Conservation (phyloP, 495 filamentous ascomycete genomes). For the Penicillium herquei region DNA sequence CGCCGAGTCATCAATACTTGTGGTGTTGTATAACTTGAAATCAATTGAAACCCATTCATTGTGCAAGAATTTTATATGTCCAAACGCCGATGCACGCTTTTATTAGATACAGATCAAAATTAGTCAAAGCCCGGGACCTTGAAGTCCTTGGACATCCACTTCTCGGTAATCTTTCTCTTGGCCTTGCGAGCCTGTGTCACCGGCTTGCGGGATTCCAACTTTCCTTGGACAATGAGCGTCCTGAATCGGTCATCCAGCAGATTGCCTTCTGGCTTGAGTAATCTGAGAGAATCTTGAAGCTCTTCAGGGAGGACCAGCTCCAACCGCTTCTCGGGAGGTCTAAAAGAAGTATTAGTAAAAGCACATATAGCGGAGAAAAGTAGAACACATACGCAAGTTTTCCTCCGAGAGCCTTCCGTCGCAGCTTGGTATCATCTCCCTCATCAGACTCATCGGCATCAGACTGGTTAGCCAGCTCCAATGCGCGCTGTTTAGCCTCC, state of each 20-base stretch:
- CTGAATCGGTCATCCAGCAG: constrained; percentile 88
- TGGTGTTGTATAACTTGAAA: neutral
- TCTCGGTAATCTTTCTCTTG: constrained; percentile 79
- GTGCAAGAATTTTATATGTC: constrained; percentile 22
- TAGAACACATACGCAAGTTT: constrained; percentile 56
- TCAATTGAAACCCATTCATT: constrained; percentile 5
- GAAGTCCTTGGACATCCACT: constrained; percentile 97
- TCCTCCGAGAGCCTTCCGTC: constrained; percentile 69
- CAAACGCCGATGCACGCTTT: constrained; percentile 29
- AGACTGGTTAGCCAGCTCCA: constrained; percentile 34
- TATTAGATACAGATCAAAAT: constrained; percentile 14
- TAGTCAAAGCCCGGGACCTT: constrained; percentile 48
- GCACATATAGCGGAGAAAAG: neutral
- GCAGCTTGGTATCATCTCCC: constrained; percentile 56
- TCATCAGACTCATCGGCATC: constrained; percentile 58
- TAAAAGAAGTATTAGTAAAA: constrained; percentile 34
- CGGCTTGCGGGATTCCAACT: constrained; percentile 76
- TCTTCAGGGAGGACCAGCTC: constrained; percentile 93
- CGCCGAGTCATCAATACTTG: too few species aligned
- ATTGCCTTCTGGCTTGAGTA: constrained; percentile 92
- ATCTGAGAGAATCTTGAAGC: constrained; percentile 82
- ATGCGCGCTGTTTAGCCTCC: constrained; percentile 59
- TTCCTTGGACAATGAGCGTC: constrained; percentile 81
- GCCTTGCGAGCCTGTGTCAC: constrained; percentile 76
- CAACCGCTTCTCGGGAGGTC: constrained; percentile 72